These are phyloP conservation scores for Phytopythium boreale DNA, from an alignment of 352 stramenopile species.

Conservation along the genomic window DNA sequence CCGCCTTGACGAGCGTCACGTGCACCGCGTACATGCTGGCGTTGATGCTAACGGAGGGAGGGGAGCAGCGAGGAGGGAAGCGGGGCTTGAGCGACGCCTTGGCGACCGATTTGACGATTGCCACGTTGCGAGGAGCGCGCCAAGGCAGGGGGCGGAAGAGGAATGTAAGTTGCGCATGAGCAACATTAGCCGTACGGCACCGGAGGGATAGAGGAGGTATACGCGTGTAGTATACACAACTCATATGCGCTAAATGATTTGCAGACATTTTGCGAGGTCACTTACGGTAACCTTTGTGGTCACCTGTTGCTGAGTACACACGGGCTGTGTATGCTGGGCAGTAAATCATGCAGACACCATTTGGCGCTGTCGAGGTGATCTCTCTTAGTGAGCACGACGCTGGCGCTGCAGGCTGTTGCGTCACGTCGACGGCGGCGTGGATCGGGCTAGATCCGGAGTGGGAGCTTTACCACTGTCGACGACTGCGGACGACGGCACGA, in stretches of 20 bases:
- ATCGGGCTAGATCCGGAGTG: neutral
- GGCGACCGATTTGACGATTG: neutral
- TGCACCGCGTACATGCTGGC: slow-evolving; percentile 52
- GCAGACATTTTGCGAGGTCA: too few species aligned
- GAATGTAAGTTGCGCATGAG: neutral
- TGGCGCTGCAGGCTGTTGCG: too few species aligned
- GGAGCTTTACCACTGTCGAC: neutral
- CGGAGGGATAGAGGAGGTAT: neutral
- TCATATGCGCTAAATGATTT: neutral
- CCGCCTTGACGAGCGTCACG: slow-evolving; percentile 67
- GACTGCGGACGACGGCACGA: neutral
- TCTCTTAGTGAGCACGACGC: too few species aligned
- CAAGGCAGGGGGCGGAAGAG: neutral
- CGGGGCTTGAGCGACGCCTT: slow-evolving; percentile 2
- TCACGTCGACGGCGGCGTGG: neutral
- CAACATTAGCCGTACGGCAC: neutral
- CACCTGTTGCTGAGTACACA: too few species aligned
- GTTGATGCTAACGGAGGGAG: neutral
- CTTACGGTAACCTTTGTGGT: too few species aligned
- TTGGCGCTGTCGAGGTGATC: too few species aligned
- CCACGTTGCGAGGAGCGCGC: neutral
- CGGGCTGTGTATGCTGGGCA: too few species aligned
- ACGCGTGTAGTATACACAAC: neutral
- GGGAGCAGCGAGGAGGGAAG: neutral
- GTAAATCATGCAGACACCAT: too few species aligned